phyloP scores from a whole-genome alignment of 2,329 filamentous ascomycete genomes.

The Gremmenia infestans region DNA sequence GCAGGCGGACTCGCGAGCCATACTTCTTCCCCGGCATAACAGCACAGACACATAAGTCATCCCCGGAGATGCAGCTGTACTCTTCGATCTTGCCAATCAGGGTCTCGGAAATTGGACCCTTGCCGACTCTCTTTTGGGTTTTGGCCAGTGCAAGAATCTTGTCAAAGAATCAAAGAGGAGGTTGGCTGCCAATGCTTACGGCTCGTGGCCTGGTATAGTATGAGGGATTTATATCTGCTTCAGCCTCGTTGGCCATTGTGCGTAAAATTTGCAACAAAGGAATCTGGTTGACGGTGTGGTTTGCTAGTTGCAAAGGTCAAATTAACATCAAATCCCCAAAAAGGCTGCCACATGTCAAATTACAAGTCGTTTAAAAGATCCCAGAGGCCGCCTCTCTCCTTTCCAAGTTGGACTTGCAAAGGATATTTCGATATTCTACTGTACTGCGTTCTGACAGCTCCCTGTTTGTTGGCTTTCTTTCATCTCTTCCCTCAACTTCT shows the following conservation, averaged over 20 bases:
- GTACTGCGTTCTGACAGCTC: background rate
- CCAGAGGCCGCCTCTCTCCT: background rate
- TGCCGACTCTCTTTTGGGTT: background rate
- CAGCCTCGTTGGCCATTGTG: background rate
- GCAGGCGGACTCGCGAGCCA: background rate
- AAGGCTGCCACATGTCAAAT: background rate
- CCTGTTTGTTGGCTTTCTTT: background rate
- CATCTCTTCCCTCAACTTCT: background rate
- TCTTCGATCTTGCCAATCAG: background rate
- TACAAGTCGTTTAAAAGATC: background rate
- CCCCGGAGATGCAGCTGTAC: background rate
- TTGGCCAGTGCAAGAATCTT: background rate
- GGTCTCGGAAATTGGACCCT: background rate
- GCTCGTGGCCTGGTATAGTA: background rate
- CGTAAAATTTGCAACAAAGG: background rate
- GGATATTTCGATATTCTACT: background rate
- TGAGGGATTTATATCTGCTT: background rate
- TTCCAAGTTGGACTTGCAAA: background rate
- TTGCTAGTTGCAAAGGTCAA: background rate
- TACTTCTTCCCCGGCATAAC: background rate
- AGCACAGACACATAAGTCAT: background rate
- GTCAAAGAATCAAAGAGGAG: background rate
- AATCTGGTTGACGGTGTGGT: background rate
- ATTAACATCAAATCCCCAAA: background rate
- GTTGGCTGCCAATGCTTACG: background rate